These are phyloP conservation scores for Kingdonia uniflora DNA, from an alignment of 164 flowering plant species.

Conservation along the genomic window DNA sequence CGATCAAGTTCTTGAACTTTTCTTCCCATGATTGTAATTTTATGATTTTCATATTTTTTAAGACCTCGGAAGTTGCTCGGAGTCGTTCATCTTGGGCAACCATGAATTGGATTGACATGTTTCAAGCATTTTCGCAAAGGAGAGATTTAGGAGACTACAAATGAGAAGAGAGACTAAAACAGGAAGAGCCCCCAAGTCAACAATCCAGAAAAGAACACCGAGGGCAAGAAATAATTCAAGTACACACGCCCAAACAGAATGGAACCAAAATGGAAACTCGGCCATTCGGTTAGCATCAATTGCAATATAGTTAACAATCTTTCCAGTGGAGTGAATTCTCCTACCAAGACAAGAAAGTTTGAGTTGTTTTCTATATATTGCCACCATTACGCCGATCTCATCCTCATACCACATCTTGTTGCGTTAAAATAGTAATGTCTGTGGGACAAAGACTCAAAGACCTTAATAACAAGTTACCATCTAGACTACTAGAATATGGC, in stretches of 20 bases:
- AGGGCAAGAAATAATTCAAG: background rate
- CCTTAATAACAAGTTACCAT: background rate
- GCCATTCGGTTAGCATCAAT: conserved; percentile 5
- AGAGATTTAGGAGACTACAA: background rate
- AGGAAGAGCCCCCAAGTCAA: conserved; percentile 3
- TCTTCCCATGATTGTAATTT: conserved; percentile 7
- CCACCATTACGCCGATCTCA: conserved; percentile 4
- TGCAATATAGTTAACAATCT: conserved; percentile 6
- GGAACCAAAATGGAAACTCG: conserved; percentile 5
- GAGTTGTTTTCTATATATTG: conserved; percentile 1
- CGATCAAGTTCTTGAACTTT: background rate
- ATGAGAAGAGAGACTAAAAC: conserved; percentile 1
- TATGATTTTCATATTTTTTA: conserved; percentile 1
- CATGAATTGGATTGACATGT: conserved; percentile 2
- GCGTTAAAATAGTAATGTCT: conserved; percentile 1
- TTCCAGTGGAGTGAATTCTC: conserved; percentile 1
- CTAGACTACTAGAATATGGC: background rate
- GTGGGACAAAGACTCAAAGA: background rate
- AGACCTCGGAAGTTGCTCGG: conserved; percentile 5
- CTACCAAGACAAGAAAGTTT: conserved; percentile 4
- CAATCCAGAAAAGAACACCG: background rate
- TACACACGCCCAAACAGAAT: background rate
- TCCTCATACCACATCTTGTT: conserved; percentile 4
- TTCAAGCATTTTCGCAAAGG: background rate
- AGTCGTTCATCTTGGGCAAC: conserved; percentile 5